These are phyloP conservation scores for Rhodocollybia butyracea DNA, from an alignment of 768 basidiomycete genomes.

Conservation along the genomic window DNA sequence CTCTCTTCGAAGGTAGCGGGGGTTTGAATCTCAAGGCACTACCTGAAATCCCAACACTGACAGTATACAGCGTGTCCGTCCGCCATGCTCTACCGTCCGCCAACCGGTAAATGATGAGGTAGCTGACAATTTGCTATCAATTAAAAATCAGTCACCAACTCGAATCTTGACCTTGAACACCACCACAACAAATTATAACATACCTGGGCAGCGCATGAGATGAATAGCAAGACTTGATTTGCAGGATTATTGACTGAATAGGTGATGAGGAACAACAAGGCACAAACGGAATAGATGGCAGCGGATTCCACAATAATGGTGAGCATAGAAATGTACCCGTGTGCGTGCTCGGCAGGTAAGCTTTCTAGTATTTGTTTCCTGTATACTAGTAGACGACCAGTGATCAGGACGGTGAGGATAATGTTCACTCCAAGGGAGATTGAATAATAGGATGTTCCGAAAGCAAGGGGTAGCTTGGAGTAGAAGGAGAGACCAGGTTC, in stretches of 20 bases:
- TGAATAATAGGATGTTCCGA: conserved; percentile 9
- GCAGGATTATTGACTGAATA: conserved; percentile 14
- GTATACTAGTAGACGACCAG: conserved; percentile 9
- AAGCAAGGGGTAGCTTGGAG: not conserved
- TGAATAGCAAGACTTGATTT: conserved; percentile 8
- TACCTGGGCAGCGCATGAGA: conserved; percentile 3
- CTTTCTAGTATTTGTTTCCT: conserved; percentile 5
- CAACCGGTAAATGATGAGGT: conserved; percentile 40
- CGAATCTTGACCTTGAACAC: too few species aligned
- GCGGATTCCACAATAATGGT: conserved; percentile 22
- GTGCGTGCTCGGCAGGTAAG: conserved; percentile 12
- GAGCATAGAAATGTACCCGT: conserved; percentile 11
- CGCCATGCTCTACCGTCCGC: conserved; percentile 39
- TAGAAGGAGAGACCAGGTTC: conserved; percentile 5
- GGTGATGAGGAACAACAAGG: conserved; percentile 16
- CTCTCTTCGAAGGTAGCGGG: not conserved
- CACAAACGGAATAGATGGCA: conserved; percentile 14
- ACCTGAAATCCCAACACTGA: not conserved
- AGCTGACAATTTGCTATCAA: conserved; percentile 32
- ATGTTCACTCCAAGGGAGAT: conserved; percentile 14
- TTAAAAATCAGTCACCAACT: not conserved
- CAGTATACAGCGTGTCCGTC: conserved; percentile 19
- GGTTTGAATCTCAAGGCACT: not conserved
- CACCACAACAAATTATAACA: too few species aligned
- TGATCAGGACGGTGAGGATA: conserved; percentile 11